Conservation (phyloP, 2,329 filamentous ascomycete species). For the Fusarium phyllophilum region DNA sequence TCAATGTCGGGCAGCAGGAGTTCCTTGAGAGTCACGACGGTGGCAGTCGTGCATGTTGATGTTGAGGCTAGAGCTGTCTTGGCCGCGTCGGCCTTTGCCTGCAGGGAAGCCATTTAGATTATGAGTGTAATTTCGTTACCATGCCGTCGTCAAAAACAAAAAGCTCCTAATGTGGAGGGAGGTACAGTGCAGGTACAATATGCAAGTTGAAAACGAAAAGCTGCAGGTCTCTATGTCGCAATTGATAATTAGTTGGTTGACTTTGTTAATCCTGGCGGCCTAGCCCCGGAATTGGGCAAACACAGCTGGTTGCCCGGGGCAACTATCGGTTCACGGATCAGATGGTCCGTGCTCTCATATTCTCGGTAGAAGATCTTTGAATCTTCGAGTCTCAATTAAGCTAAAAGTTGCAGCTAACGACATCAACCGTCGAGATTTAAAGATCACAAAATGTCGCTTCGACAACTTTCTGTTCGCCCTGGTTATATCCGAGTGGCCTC, state of each 20-base stretch:
- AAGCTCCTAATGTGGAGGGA: conserved; percentile 41
- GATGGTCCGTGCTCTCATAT: conserved; percentile 37
- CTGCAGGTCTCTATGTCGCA: conserved; percentile 31
- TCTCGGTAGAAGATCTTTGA: conserved; percentile 34
- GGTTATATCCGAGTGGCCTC: conserved; percentile 3
- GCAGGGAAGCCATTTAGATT: conserved; percentile 56
- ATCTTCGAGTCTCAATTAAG: not conserved
- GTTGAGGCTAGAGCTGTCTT: conserved; percentile 64
- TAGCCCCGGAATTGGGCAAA: conserved; percentile 44
- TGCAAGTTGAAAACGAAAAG: conserved; percentile 37
- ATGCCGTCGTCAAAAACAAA: conserved; percentile 47
- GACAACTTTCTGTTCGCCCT: conserved; percentile 10
- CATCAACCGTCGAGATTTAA: conserved; percentile 1
- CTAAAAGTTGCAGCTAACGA: not conserved
- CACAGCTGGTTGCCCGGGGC: conserved; percentile 51
- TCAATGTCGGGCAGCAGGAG: conserved; percentile 53
- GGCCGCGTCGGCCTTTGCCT: conserved; percentile 59
- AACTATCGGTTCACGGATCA: conserved; percentile 42
- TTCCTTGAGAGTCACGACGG: conserved; percentile 59
- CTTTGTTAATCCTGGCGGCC: conserved; percentile 4
- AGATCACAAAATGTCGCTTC: conserved; percentile 29
- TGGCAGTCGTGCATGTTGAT: conserved; percentile 63
- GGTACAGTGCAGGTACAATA: conserved; percentile 35
- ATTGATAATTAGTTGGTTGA: conserved; percentile 18
- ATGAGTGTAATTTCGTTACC: conserved; percentile 45